Conservation (phyloP, 305 asterid genomes). For the Solanum aculeatissimum region DNA sequence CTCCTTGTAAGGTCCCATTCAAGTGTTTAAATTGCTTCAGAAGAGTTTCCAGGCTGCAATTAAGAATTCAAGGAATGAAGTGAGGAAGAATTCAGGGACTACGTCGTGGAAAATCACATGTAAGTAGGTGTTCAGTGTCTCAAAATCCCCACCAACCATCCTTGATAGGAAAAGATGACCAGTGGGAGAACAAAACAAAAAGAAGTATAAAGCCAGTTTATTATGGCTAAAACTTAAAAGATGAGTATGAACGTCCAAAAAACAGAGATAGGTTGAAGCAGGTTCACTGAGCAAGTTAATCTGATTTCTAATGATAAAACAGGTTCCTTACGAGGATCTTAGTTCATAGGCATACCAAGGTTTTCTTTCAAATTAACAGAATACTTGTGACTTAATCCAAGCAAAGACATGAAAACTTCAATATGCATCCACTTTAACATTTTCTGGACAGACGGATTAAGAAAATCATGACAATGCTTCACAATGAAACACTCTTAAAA, state of each 20-base stretch:
- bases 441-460: background rate
- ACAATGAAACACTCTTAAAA: background rate
- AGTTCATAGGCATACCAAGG: background rate
- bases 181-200: background rate
- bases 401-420: background rate
- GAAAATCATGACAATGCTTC: background rate
- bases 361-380: background rate
- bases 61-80: background rate
- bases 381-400: background rate
- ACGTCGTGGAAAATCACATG: background rate
- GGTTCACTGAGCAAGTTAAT: background rate
- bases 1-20: background rate
- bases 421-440: background rate
- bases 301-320: background rate
- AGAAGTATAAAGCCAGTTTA: background rate
- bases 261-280: background rate
- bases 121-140: background rate
- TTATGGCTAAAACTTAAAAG: background rate
- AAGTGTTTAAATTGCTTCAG: constrained; percentile 10
- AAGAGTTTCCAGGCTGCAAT: constrained; percentile 62
- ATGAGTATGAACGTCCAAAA: background rate
- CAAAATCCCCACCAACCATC: background rate
- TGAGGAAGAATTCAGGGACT: background rate
- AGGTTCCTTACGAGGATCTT: background rate
- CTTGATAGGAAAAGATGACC: background rate